Percentiles rank a stretch among this genome's conserved stretches.
phyloP scores from a whole-genome alignment of 768 basidiomycete species.

The Tylopilus balloui region DNA sequence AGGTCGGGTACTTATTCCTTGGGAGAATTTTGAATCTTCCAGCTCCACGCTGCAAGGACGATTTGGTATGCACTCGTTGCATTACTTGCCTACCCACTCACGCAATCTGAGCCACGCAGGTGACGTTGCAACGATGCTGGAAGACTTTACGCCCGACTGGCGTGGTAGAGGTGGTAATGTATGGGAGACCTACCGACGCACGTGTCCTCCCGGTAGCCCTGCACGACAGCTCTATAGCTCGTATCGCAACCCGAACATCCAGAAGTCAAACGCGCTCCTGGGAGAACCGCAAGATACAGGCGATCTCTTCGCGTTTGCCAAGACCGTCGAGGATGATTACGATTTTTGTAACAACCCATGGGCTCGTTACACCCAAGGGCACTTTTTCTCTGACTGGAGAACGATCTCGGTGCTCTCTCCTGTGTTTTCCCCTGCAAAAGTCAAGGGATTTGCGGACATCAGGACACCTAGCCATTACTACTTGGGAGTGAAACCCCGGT shows the following conservation, averaged over 20 bases:
- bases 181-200: slow-evolving; percentile 92
- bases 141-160: slow-evolving; percentile 80
- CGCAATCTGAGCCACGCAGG: neutral
- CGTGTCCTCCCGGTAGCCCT: slow-evolving; percentile 72
- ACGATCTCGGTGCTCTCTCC: slow-evolving; percentile 87
- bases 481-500: slow-evolving; percentile 72
- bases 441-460: slow-evolving; percentile 82
- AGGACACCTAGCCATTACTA: slow-evolving; percentile 97
- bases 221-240: slow-evolving; percentile 84
- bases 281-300: slow-evolving; percentile 30
- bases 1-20: slow-evolving; percentile 88
- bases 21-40: slow-evolving; percentile 75
- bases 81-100: neutral
- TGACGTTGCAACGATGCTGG: slow-evolving; percentile 36
- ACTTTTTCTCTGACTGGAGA: slow-evolving; percentile 97
- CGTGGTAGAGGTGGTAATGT: slow-evolving; percentile 74
- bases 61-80: neutral
- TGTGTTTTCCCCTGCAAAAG: slow-evolving; percentile 88
- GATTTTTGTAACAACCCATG: slow-evolving; percentile 82
- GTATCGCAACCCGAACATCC: slow-evolving; percentile 46
- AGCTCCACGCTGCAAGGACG: slow-evolving; percentile 49
- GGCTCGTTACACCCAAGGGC: slow-evolving; percentile 84
- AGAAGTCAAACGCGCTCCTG: slow-evolving; percentile 27
- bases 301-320: slow-evolving; percentile 62
- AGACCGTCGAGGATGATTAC: slow-evolving; percentile 54